Evolutionary conservation across 2,329 filamentous ascomycete genomes (phyloP), one percentile per base, ranked within the genome.

Genomic region (Metarhizium anisopliae): DNA sequence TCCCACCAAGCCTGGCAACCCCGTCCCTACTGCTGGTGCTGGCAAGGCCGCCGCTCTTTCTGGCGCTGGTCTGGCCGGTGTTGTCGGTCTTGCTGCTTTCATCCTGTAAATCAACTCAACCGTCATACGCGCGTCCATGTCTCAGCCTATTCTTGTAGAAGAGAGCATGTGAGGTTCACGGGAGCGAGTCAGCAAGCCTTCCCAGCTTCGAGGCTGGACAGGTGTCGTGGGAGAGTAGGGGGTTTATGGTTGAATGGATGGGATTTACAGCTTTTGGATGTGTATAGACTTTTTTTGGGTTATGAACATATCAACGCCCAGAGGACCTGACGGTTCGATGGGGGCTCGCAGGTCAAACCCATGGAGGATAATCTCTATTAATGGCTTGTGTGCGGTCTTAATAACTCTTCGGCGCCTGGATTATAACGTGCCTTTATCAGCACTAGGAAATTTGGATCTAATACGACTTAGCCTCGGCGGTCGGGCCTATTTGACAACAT

Each of bases 21-120:
- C 70, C 54, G 69, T 77, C 62, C 72, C 77, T 63, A 78, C 80
- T 55, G 79, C 77, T 60, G 79, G 76, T 72, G 82, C 80, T 60
- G 78, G 73, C 75, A 81, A 80, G 75, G 71, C 71, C 61, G 76
- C 77, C 62, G 78, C 73, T 65, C 70, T 83, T 64, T 82, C 81
- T 47, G 82, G 80, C 60, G 82, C 78, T 59, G 79, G 74, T 62
- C 78, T 85, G 63, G 82, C 79, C 63, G 82, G 78, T 75, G 68
- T 84, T 63, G 73, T 84, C 68, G 83, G 78, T 67, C 68, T 84
- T 59, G 81, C 78, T 66, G 81, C 79, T 68, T 74, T 79, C 69
- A 67, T 77, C 67, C 76, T 83, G 74, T 84, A 83, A 80, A 77
- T 74, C 69, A 67, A 64, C 62, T 61, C 61, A 62, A 11, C 64